phyloP scores from a whole-genome alignment of 768 basidiomycete genomes.

The Antrodiella citrinella region DNA sequence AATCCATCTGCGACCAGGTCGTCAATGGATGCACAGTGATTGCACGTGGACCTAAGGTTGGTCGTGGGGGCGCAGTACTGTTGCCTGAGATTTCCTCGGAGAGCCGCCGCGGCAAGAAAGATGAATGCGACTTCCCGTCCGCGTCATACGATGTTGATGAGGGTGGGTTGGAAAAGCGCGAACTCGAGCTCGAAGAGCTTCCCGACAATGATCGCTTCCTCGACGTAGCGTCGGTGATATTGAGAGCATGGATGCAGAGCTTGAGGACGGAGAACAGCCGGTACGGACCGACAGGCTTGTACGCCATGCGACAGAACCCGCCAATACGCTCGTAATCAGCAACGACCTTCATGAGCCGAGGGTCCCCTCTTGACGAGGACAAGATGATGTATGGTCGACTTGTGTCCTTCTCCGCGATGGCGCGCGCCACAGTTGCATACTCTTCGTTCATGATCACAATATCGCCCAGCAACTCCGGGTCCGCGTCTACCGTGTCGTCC shows the following conservation, averaged over 20 bases:
- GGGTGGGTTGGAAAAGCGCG: background rate
- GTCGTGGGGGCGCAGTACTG: constrained; percentile 26
- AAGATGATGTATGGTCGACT: constrained; percentile 68
- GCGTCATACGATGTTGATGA: constrained; percentile 6
- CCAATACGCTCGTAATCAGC: constrained; percentile 72
- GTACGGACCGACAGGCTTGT: constrained; percentile 84
- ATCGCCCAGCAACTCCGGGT: constrained; percentile 35
- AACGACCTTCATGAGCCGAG: constrained; percentile 51
- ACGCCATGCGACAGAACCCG: constrained; percentile 81
- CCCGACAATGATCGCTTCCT: constrained; percentile 19
- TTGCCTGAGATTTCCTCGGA: constrained; percentile 11
- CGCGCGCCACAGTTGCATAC: constrained; percentile 42
- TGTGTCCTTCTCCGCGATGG: constrained; percentile 49
- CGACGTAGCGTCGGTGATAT: constrained; percentile 30
- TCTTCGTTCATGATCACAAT: constrained; percentile 83
- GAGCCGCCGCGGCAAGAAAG: constrained; percentile 11
- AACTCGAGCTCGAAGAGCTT: background rate
- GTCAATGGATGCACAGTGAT: constrained; percentile 36
- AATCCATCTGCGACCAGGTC: constrained; percentile 28
- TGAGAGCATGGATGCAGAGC: constrained; percentile 49
- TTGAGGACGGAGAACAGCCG: constrained; percentile 61
- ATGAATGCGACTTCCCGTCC: background rate
- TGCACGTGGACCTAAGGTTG: constrained; percentile 46
- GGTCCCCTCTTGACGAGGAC: constrained; percentile 61
- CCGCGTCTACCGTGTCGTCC: background rate